Base-by-base conservation (phyloP, 2,329 filamentous ascomycete species). In the Pyrenochaeta sp. region DNA sequence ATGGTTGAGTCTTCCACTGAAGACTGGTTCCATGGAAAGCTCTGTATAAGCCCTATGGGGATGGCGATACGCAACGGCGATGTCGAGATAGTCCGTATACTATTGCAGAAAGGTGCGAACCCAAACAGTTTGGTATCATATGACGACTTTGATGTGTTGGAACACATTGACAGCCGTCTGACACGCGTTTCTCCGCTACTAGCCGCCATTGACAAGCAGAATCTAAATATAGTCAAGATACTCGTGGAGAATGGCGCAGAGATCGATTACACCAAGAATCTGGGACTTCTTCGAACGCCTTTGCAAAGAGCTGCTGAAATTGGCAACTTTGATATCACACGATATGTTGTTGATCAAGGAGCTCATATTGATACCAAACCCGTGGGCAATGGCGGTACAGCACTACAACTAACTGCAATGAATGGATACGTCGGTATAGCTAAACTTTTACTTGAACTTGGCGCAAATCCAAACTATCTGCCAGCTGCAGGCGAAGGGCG, bases 241-340 rank as follows among this genome's bases (percentile, higher is more conserved):
- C 42, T 58, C n/a, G 36, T 55, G 10, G 11, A 47, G 9, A 10
- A 31, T 27, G 45, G 51, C 14, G 51, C 51, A 0, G 45, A 48
- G 1, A 29, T 49, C n/a, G 45, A 54, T 14, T n/a, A 49, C 18
- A 10, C 23, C 1, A 36, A 32, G 1, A 31, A 17, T 9, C 35
- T 37, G 12, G 49, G 53, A 2, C 14, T 56, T 2, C 17, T 42
- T 1, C 55, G 54, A 21, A 53, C 58, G 7, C 58, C 58, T 1
- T 18, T 60, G 6, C 54, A 55, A 30, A 54, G 51, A 44, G 54
- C 58, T 7, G 48, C 58, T 1, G 54, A 60, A 21, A 47, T 55
- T 4, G 54, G 48, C 9, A 51, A 53, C 15, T 45, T 60, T 15
- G 27, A 45, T 1, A 53, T 60, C 9, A 45, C 53, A 9, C n/a